Conservation (phyloP, 768 basidiomycete genomes). For the Tephrocybe rancida region DNA sequence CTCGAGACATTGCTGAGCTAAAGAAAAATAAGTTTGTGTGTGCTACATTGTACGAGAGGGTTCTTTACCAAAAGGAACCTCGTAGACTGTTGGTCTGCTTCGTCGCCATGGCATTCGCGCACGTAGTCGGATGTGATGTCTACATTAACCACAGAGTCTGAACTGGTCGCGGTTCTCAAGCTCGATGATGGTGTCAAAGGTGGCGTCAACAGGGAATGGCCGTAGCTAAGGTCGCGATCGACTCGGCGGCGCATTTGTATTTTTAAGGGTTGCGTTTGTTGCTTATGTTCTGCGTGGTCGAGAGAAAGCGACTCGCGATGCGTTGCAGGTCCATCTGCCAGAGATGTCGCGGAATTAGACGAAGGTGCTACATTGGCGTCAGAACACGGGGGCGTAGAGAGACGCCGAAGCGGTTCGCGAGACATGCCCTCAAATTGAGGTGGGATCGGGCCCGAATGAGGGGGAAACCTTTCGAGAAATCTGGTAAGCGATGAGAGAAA, state of each 20-base stretch:
- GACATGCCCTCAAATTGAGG: slow-evolving; percentile 30
- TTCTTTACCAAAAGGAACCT: slow-evolving; percentile 37
- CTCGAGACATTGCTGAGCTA: slow-evolving; percentile 41
- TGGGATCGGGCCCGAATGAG: slow-evolving; percentile 45
- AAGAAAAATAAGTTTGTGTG: background rate
- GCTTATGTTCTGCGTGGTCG: slow-evolving; percentile 20
- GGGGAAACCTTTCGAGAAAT: slow-evolving; percentile 41
- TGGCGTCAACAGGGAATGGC: slow-evolving; percentile 55
- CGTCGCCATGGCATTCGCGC: slow-evolving; percentile 26
- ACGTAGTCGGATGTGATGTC: slow-evolving; percentile 20
- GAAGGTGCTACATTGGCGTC: slow-evolving; percentile 1
- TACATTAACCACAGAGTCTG: slow-evolving; percentile 26
- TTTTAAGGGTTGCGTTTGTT: slow-evolving; percentile 22
- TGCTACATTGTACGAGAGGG: background rate
- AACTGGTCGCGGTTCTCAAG: slow-evolving; percentile 38
- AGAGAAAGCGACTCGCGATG: slow-evolving; percentile 20
- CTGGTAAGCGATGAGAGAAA: background rate
- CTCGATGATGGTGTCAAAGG: slow-evolving; percentile 73
- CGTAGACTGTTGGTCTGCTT: slow-evolving; percentile 32
- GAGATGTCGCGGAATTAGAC: background rate
- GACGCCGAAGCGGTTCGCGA: slow-evolving; percentile 29
- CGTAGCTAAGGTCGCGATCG: slow-evolving; percentile 35
- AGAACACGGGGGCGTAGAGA: slow-evolving; percentile 34
- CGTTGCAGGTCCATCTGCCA: slow-evolving; percentile 1
- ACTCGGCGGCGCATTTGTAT: slow-evolving; percentile 34